A percentile compares a stretch with the other conserved stretches of the same genome.
Conservation (phyloP, 768 basidiomycete species). For the Russula sp. region DNA sequence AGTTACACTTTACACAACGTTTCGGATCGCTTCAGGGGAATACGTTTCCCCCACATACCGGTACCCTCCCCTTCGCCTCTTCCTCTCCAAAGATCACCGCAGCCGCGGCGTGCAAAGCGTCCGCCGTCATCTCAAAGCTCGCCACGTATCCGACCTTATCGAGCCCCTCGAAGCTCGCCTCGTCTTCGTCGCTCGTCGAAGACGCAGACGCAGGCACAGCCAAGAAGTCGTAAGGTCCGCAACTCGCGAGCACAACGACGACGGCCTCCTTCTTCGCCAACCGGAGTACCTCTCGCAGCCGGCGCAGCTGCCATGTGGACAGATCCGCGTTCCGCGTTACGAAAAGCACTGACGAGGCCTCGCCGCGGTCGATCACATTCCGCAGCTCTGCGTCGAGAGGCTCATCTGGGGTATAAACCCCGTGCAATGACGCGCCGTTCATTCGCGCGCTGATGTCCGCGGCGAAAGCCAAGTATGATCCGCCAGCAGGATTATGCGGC, state of each 20-base stretch:
- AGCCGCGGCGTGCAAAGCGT: constrained; percentile 41
- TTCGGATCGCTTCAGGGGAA: background rate
- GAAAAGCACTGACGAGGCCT: constrained; percentile 37
- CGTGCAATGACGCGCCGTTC: constrained; percentile 32
- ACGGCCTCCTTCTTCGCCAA: constrained; percentile 15
- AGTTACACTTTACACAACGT: background rate
- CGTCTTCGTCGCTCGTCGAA: constrained; percentile 18
- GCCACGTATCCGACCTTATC: constrained; percentile 35
- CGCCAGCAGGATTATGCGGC: too few relatives aligned
- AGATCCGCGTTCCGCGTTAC: constrained; percentile 52
- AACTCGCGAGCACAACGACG: constrained; percentile 49
- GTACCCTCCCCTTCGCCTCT: constrained; percentile 25
- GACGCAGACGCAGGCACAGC: too few relatives aligned
- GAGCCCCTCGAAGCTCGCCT: constrained; percentile 22
- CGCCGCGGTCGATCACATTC: constrained; percentile 15
- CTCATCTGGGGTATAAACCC: constrained; percentile 36
- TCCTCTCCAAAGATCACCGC: constrained; percentile 38
- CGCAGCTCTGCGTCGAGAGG: constrained; percentile 4
- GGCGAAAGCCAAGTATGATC: constrained; percentile 45
- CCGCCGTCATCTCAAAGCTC: constrained; percentile 52
- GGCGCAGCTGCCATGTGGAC: constrained; percentile 49
- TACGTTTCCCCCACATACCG: constrained; percentile 24
- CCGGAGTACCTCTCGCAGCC: constrained; percentile 29
- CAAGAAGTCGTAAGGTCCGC: constrained; percentile 58
- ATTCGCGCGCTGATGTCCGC: constrained; percentile 31